Evolutionary conservation across 163 green algal genomes (phyloP).

Genomic region (Scenedesmus sp.): DNA sequence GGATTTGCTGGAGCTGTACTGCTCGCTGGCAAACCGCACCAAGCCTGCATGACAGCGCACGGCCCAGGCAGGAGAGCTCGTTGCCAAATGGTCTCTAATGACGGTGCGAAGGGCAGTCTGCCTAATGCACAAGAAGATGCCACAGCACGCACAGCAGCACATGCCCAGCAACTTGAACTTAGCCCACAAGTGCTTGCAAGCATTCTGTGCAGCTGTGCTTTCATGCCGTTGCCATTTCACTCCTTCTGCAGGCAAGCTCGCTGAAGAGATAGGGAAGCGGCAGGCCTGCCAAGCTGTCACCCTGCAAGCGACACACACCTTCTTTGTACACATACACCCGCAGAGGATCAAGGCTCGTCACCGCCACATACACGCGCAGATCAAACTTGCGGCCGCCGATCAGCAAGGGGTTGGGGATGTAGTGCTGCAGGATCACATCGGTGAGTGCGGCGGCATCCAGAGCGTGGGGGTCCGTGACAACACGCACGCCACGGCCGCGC

Average conservation of each 20-base stretch:
- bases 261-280: neutral
- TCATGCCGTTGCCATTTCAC: neutral
- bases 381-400: conserved; percentile 80
- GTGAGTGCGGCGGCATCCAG: neutral
- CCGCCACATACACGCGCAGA: conserved; percentile 81
- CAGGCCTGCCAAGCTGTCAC: neutral
- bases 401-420: conserved; percentile 76
- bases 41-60: conserved; percentile 66
- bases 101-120: neutral
- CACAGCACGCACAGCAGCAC: neutral
- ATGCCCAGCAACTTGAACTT: no score
- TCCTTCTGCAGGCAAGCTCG: neutral
- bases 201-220: neutral
- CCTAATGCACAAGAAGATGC: neutral
- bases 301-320: conserved; percentile 7
- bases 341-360: conserved; percentile 78
- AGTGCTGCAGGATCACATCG: conserved; percentile 79
- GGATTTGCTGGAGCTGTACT: conserved; percentile 67
- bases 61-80: neutral
- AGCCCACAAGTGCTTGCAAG: no score
- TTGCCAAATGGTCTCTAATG: neutral
- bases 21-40: conserved; percentile 79
- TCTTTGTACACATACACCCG: conserved; percentile 60
- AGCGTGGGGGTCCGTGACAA: conserved; percentile 63
- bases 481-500: conserved; percentile 73